Base-by-base conservation (phyloP, 106 monocot genomes). In the Xerophyta viscosa region DNA sequence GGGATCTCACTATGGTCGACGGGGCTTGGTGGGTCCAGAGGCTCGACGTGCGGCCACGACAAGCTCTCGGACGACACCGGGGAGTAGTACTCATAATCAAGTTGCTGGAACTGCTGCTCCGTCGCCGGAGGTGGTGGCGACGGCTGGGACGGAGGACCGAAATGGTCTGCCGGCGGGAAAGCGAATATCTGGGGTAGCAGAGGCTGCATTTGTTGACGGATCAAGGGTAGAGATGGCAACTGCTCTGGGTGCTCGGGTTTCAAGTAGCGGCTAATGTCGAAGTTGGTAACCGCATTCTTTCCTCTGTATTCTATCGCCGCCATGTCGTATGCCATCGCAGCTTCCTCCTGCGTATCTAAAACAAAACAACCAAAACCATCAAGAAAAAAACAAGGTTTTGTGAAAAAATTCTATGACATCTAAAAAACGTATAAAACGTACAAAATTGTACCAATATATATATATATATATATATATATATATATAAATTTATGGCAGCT, bases 261-360 rank as follows among this genome's bases (percentile, higher is more conserved):
- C 3, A 67, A 6, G 56, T 96, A 96, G 62, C 57, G 49, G 60
- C 71, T 96, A 27, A 71, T 61, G 58, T 85, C 78, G 27, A 96
- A 96, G 76, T 96, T 96, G 59, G 94, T 96, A 6, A 96, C 84
- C 0, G 94, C 94, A 26, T 50, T 70, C 20, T 50, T 41, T 1
- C 94, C 94, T 66, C 88, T 69, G 78, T 76, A 77, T 31, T 88
- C 81, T 15, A 96, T 68, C 0, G 88, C 94, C 8, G 94, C 94
- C 13, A 75, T 61, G 57, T 96, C 94, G 37, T 96, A 96, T 10
- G 94, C 94, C 31, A 69, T 66, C 0, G 94, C 94, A 18, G 94
- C 94, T 58, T 96, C 94, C 62, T 96, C 88, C 43, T 96, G 81
- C 1, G 94, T 96, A 37, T 69, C 94, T 96, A 54, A n/a, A n/a